These are phyloP conservation scores for Populus hybrid DNA, from an alignment of 441 rosid genomes.

Conservation along the genomic window DNA sequence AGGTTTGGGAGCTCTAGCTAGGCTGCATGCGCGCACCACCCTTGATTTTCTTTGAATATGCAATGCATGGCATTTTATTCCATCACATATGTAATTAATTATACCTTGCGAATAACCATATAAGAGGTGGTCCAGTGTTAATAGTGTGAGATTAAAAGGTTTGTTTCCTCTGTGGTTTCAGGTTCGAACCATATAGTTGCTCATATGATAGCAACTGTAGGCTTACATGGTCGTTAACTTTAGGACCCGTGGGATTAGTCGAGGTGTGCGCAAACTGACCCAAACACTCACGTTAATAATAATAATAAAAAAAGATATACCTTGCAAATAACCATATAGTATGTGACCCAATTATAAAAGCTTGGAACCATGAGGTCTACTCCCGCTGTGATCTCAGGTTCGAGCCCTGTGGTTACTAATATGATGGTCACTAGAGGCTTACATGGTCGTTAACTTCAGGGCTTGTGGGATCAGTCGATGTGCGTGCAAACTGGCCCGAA, in stretches of 20 bases:
- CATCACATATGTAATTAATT: background rate
- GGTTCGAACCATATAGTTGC: too few relatives aligned
- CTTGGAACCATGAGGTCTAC: rapidly evolving
- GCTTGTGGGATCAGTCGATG: rapidly evolving
- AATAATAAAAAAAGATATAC: too few relatives aligned
- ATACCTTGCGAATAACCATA: too few relatives aligned
- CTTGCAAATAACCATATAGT: too few relatives aligned
- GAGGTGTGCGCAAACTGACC: too few relatives aligned
- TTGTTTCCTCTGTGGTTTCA: rapidly evolving
- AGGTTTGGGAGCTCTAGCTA: too few relatives aligned
- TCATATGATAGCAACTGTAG: rapidly evolving
- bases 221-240: too few relatives aligned
- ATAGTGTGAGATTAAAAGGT: rapidly evolving
- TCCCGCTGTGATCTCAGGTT: rapidly evolving
- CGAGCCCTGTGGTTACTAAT: rapidly evolving
- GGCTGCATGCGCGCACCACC: background rate
- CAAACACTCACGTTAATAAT: too few relatives aligned
- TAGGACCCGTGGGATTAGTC: too few relatives aligned
- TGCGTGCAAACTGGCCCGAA: rapidly evolving
- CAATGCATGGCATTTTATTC: background rate
- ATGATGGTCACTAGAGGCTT: too few relatives aligned
- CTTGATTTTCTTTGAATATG: background rate
- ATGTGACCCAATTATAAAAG: too few relatives aligned
- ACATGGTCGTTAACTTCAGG: too few relatives aligned
- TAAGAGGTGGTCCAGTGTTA: rapidly evolving